These are phyloP conservation scores for Amaranthus cruentus DNA, from an alignment of 148 eudicot genomes.

Conservation along the genomic window DNA sequence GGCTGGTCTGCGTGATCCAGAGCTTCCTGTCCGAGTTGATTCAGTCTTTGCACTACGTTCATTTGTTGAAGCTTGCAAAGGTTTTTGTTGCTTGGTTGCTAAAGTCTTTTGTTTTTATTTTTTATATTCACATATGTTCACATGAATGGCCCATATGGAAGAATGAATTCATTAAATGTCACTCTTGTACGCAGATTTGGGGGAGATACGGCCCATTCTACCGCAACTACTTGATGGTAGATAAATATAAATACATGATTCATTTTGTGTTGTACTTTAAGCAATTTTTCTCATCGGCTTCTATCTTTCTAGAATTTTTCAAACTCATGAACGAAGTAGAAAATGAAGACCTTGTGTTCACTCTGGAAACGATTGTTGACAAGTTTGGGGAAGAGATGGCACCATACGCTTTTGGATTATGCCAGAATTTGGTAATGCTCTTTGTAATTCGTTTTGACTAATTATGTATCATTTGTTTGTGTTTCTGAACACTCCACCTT, in stretches of 20 bases:
- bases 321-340: slow-evolving; percentile 99
- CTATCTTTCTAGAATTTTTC: slow-evolving; percentile 61
- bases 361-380: slow-evolving; percentile 99
- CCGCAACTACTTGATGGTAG: slow-evolving; percentile 96
- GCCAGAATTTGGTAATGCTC: slow-evolving; percentile 87
- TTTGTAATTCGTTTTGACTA: not conserved
- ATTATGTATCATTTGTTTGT: not conserved
- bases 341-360: slow-evolving; percentile 98
- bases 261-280: not conserved
- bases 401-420: slow-evolving; percentile 94
- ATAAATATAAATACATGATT: not conserved
- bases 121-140: not conserved
- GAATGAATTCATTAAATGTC: not conserved
- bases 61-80: slow-evolving; percentile 98
- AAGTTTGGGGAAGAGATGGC: slow-evolving; percentile 99
- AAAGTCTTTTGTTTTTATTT: not conserved
- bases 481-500: slow-evolving; percentile 10
- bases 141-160: not conserved
- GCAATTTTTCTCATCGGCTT: slow-evolving; percentile 3
- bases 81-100: slow-evolving; percentile 22
- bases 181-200: slow-evolving; percentile 52
- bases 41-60: slow-evolving; percentile 96
- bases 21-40: slow-evolving; percentile 97
- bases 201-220: slow-evolving; percentile 92
- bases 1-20: slow-evolving; percentile 91